Evolutionary conservation across 208 protist species (phyloP).

Genomic region (Crithidia fasciculata): DNA sequence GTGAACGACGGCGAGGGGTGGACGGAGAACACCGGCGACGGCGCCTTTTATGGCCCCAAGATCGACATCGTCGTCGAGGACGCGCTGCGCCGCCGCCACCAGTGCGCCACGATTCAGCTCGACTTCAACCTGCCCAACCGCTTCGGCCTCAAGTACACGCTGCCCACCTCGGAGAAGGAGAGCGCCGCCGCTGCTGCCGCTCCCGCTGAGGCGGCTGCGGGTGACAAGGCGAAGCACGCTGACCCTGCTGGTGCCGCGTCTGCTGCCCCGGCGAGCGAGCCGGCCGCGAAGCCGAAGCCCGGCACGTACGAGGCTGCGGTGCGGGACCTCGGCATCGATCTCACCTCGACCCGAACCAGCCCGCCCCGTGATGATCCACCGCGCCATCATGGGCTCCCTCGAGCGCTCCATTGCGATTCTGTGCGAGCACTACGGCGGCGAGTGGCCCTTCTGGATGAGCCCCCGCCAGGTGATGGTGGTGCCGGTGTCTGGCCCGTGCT

Average conservation of each 20-base stretch:
- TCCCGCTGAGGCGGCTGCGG: neutral
- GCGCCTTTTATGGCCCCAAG: constrained; percentile 99
- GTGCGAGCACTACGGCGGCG: constrained; percentile 97
- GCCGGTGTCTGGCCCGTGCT: constrained; percentile 74
- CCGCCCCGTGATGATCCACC: constrained; percentile 98
- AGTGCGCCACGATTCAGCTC: constrained; percentile 99
- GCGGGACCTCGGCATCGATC: constrained; percentile 77
- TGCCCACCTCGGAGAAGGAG: constrained; percentile 55
- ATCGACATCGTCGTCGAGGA: constrained; percentile 98
- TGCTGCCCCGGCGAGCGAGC: constrained; percentile 5
- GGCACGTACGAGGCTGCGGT: constrained; percentile 67
- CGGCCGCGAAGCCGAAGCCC: constrained; percentile 40
- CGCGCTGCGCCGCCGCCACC: constrained; percentile 94
- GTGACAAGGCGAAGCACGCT: constrained; percentile 33
- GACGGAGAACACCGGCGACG: constrained; percentile 98
- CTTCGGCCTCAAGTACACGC: constrained; percentile 97
- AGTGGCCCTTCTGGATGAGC: constrained; percentile 99
- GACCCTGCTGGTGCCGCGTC: constrained; percentile 31
- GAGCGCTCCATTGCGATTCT: constrained; percentile 99
- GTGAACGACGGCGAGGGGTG: constrained; percentile 74
- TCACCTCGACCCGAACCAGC: constrained; percentile 85
- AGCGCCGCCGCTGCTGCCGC: constrained; percentile 7
- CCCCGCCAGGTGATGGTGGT: constrained; percentile 96
- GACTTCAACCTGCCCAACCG: constrained; percentile 99
- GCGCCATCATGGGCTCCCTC: constrained; percentile 98